These are phyloP conservation scores for Ogataea nonfermentans DNA, from an alignment of 805 yeast species.

Conservation along the genomic window DNA sequence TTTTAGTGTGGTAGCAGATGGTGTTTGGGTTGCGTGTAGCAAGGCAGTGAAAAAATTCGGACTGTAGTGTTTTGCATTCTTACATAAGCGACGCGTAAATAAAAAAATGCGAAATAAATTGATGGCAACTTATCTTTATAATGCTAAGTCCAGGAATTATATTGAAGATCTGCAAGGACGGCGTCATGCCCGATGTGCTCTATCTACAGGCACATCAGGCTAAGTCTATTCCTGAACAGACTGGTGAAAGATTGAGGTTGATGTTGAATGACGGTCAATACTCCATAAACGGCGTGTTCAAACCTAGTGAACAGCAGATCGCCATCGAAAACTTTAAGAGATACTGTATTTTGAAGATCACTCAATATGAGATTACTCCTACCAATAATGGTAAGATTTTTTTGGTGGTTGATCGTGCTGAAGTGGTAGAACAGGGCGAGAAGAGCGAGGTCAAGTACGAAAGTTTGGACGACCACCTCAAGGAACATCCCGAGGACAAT, in stretches of 20 bases:
- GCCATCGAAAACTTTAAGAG: conserved; percentile 27
- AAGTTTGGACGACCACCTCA: conserved; percentile 54
- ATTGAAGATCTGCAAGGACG: conserved; percentile 24
- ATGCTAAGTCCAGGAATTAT: conserved; percentile 25
- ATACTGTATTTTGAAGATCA: conserved; percentile 25
- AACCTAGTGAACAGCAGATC: conserved; percentile 41
- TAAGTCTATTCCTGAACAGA: conserved; percentile 35
- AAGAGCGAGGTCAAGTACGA: conserved; percentile 23
- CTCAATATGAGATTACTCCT: conserved; percentile 25
- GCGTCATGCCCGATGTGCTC: conserved; percentile 20
- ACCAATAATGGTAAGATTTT: conserved; percentile 30
- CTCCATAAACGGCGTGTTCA: conserved; percentile 50
- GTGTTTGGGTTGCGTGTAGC: conserved; percentile 1
- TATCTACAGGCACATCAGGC: conserved; percentile 34
- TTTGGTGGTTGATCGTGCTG: conserved; percentile 28
- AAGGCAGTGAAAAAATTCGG: background rate
- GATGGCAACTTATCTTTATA: conserved; percentile 12
- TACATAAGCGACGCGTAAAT: conserved; percentile 11
- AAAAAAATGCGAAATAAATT: conserved; percentile 4
- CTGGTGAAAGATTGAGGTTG: conserved; percentile 42
- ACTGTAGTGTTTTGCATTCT: background rate
- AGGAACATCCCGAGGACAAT: conserved; percentile 57
- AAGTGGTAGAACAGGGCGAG: conserved; percentile 36
- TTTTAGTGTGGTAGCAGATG: conserved; percentile 14
- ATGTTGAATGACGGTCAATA: conserved; percentile 53